Base-by-base conservation (phyloP, 768 basidiomycete genomes). In the Cystofilobasidium capitatum region DNA sequence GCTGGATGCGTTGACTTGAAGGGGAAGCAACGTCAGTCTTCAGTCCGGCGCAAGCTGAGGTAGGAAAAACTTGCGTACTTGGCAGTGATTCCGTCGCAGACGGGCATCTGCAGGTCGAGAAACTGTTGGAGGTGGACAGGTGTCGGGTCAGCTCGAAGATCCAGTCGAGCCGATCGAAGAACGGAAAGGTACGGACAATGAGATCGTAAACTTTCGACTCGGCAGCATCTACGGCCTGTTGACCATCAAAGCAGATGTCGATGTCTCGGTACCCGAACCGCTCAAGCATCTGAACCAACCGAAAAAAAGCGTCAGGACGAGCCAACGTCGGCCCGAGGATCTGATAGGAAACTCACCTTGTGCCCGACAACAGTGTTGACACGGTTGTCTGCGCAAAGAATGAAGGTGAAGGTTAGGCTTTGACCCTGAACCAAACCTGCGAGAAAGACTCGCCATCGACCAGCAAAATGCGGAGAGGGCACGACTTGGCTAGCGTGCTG, bases 351-450 rank as follows among this genome's bases (percentile, higher is more conserved):
- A 10, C 62, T 20, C 26, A 49, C 62, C 47, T 51, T 55, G 35
- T 54, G 59, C 3, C 66, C 66, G 39, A 68, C 66, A 33, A 62
- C 39, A 8, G 49, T 44, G 66, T 68, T 68, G 61, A 68, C 61
- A 8, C 33, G 33, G 54, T 62, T 68, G 55, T 68, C 39, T 29
- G 24, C 14, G 35, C 7, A 17, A 39, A 39, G 14, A 8, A 26
- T 31, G 6, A 59, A n/a, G 5, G 16, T n/a, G 26, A 35, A 12
- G 17, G 59, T 42, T 29, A 61, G 29, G 29, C 22, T 17, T n/a
- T 17, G 29, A 49, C 47, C 5, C 5, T 4, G 29, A 7, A 49
- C 9, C 47, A n/a, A n/a, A 49, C 47, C 47, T 22, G 29, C 29
- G n/a, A 22, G 9, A 49, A 49, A 49, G n/a, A n/a, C n/a, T 59